Evolutionary conservation across 768 basidiomycete species (phyloP).

Genomic region (Hirschioporus abietinus): DNA sequence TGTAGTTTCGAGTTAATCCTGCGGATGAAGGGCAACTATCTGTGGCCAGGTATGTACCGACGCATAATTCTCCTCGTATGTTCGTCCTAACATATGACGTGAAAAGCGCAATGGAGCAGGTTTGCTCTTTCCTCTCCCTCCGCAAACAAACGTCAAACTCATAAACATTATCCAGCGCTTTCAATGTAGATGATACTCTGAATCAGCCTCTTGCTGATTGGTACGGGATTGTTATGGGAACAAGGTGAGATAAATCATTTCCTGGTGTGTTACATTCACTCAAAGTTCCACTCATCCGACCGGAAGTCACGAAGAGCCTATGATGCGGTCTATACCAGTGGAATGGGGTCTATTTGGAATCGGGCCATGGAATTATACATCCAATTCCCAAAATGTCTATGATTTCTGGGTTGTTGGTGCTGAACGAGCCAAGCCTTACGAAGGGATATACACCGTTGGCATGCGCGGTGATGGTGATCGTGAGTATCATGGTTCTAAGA

Average conservation of each 20-base stretch:
- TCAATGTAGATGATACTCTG: constrained; percentile 52
- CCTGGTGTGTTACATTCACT: background rate
- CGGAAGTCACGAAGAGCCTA: constrained; percentile 63
- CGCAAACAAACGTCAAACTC: constrained; percentile 16
- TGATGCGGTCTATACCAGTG: constrained; percentile 65
- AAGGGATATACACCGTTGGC: constrained; percentile 61
- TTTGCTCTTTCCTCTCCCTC: constrained; percentile 11
- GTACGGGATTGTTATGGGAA: constrained; percentile 70
- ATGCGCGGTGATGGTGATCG: constrained; percentile 54
- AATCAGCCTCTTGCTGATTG: constrained; percentile 60
- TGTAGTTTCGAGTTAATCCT: constrained; percentile 61
- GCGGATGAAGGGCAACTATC: constrained; percentile 61
- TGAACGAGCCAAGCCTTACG: constrained; percentile 51
- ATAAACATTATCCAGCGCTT: constrained; percentile 26
- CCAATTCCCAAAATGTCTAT: constrained; percentile 50
- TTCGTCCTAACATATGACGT: background rate
- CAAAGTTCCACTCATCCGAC: background rate
- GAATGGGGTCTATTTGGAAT: constrained; percentile 55
- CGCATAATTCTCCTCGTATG: background rate
- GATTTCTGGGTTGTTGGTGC: constrained; percentile 59
- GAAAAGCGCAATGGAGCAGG: background rate
- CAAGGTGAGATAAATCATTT: constrained; percentile 33
- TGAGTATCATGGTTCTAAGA: constrained; percentile 10
- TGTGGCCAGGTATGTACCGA: constrained; percentile 49
- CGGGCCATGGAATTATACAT: constrained; percentile 59